Conservation (phyloP, 257 asterid species). For the Solanum gandarillasii region DNA sequence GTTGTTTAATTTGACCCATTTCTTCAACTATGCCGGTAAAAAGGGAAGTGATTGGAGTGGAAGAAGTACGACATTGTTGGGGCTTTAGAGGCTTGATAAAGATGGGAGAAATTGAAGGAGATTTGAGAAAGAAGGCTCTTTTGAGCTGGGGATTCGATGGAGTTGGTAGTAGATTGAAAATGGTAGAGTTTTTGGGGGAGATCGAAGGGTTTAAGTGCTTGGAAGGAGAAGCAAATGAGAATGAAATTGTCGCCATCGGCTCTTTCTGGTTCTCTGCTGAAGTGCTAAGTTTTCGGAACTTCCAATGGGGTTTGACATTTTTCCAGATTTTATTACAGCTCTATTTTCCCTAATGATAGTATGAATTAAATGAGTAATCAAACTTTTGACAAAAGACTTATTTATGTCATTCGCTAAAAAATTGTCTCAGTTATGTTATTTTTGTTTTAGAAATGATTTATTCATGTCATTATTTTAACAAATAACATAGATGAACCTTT, state of each 20-base stretch:
- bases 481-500: fast-evolving
- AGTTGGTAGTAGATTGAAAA: not conserved
- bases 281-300: not conserved
- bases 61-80: conserved; percentile 3
- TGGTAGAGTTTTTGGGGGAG: not conserved
- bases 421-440: too few species aligned
- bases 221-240: not conserved
- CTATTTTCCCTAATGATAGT: not conserved
- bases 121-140: conserved; percentile 12
- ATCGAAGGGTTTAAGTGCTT: conserved; percentile 2
- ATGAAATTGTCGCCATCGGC: conserved; percentile 8
- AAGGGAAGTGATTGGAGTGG: conserved; percentile 35
- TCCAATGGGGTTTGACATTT: not conserved
- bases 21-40: conserved; percentile 93
- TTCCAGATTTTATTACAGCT: not conserved
- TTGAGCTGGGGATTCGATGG: conserved; percentile 4
- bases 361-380: too few species aligned
- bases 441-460: too few species aligned
- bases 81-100: conserved; percentile 22
- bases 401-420: too few species aligned
- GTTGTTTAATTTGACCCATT: conserved; percentile 50
- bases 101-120: conserved; percentile 25
- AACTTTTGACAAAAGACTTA: too few species aligned
- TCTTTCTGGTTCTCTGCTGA: not conserved
- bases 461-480: too few species aligned